Percentiles rank a stretch among this genome's conserved stretches.
These are phyloP conservation scores for Geotrichum citri-aurantii DNA, from an alignment of 1,139 yeast species.

Conservation along the genomic window DNA sequence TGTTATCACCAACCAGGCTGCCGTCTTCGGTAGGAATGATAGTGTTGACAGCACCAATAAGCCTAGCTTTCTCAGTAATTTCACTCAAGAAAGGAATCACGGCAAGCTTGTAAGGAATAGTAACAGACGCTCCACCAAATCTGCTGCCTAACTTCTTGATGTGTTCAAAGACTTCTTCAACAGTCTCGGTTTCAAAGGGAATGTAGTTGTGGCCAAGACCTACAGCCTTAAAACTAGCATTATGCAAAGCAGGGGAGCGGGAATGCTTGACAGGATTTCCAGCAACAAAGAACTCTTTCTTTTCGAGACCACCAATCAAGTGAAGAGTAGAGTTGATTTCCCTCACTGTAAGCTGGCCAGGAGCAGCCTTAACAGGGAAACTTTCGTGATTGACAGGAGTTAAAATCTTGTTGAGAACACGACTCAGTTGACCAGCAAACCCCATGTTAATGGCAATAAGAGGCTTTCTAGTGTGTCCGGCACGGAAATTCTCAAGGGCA, in stretches of 20 bases:
- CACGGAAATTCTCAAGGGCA: conserved; percentile 62
- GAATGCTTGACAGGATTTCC: conserved; percentile 85
- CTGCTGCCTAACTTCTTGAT: conserved; percentile 44
- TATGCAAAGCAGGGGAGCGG: conserved; percentile 80
- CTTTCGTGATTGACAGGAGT: conserved; percentile 78
- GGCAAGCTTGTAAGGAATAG: conserved; percentile 83
- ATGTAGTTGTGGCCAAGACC: conserved; percentile 75
- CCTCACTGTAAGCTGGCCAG: conserved; percentile 57
- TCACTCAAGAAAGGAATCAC: conserved; percentile 61
- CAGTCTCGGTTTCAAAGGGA: conserved; percentile 62
- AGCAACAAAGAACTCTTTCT: conserved; percentile 65
- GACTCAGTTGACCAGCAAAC: conserved; percentile 65
- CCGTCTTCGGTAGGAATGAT: conserved; percentile 54
- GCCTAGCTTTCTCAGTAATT: conserved; percentile 58
- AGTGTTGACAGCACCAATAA: conserved; percentile 92
- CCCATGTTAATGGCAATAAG: conserved; percentile 84
- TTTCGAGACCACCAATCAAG: conserved; percentile 55
- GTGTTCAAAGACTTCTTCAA: conserved; percentile 45
- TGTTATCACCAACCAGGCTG: conserved; percentile 73
- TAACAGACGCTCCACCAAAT: conserved; percentile 88
- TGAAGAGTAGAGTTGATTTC: conserved; percentile 56
- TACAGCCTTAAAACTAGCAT: conserved; percentile 62
- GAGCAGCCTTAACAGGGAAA: conserved; percentile 64
- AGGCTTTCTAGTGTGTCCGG: conserved; percentile 44
- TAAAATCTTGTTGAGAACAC: conserved; percentile 65